Evolutionary conservation across 169 alveolate species (phyloP), one percentile per base, ranked within the genome.

Genomic region (Besnoitia besnoiti): DNA sequence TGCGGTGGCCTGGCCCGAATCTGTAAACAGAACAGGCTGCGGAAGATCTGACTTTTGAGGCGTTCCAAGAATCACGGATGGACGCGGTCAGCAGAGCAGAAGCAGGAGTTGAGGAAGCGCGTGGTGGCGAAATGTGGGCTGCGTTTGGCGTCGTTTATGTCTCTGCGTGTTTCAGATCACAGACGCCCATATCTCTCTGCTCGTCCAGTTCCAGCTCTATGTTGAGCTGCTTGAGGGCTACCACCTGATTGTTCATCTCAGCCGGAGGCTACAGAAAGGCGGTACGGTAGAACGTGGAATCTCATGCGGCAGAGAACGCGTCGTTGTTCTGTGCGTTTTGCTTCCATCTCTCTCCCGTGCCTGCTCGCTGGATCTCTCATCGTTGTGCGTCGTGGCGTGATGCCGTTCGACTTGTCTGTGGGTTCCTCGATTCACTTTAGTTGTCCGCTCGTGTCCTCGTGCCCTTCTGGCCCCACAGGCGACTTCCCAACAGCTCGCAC

Each of bases 181-280:
- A 19, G 93, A 90, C 61, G 93, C 95, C 44, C 96, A 94, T 84
- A 67, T 93, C 55, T 92, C 95, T 2, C 51, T 94, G 80, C 88
- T 94, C 19, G 73, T 94, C 67, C 94, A 94, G 90, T 94, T 94
- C 89, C 96, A 94, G 67, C 96, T 90, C 61, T 94, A 94, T 50
- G 91, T 93, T 0, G 96, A 94, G 89, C 88, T 94, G 24, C 95
- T 92, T 35, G 96, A 94, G 67, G 95, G 95, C 55, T 92, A 90
- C 79, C 87, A 93, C 55, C 91, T 94, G 24, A 85, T 94, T 42
- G 90, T 94, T 0, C 94, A 94, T 35, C 89, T 90, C 44, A 94
- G 62, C 49, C 75, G 76, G 73, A 59, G 55, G 47, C 75, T 87
- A 40, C 87, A 77, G 59, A 77, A 77, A 37, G 55, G 87, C 10